Conservation (phyloP, 1,284 basidiomycete genomes). For the Boletus sp. region DNA sequence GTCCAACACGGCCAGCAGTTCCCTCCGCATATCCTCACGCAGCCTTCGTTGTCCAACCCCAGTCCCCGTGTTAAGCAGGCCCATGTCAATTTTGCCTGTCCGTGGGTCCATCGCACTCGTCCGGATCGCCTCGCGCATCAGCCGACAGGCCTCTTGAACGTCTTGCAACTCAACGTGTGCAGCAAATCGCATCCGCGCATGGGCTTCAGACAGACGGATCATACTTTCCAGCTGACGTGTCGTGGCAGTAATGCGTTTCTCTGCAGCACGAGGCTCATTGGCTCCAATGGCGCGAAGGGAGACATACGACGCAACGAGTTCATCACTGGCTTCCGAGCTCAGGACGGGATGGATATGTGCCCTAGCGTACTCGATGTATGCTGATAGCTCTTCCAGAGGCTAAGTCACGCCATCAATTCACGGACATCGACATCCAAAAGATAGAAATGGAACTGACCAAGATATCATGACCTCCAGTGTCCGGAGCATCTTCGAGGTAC, state of each 20-base stretch:
- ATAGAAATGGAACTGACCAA: conserved; percentile 51
- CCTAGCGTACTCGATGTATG: conserved; percentile 93
- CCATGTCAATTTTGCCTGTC: conserved; percentile 95
- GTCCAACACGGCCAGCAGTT: conserved; percentile 69
- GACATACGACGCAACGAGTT: conserved; percentile 88
- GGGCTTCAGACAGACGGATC: conserved; percentile 96
- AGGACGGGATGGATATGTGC: conserved; percentile 88
- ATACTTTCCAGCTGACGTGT: conserved; percentile 96
- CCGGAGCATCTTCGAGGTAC: conserved; percentile 88
- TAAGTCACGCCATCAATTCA: conserved; percentile 31
- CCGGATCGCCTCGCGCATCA: conserved; percentile 95
- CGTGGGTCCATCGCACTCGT: conserved; percentile 92
- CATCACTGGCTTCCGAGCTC: conserved; percentile 80
- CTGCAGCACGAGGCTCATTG: conserved; percentile 75
- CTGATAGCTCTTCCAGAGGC: conserved; percentile 87
- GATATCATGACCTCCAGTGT: conserved; percentile 60
- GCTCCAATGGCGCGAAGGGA: conserved; percentile 90
- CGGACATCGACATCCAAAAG: background rate
- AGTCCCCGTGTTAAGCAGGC: conserved; percentile 91
- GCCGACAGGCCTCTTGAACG: conserved; percentile 85
- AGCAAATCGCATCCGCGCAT: conserved; percentile 93
- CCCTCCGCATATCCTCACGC: conserved; percentile 81
- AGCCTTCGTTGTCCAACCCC: conserved; percentile 80
- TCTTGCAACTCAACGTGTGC: conserved; percentile 81
- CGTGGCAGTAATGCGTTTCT: conserved; percentile 96